phyloP scores from a whole-genome alignment of 2,329 filamentous ascomycete species.

The Phialophora verrucosa region DNA sequence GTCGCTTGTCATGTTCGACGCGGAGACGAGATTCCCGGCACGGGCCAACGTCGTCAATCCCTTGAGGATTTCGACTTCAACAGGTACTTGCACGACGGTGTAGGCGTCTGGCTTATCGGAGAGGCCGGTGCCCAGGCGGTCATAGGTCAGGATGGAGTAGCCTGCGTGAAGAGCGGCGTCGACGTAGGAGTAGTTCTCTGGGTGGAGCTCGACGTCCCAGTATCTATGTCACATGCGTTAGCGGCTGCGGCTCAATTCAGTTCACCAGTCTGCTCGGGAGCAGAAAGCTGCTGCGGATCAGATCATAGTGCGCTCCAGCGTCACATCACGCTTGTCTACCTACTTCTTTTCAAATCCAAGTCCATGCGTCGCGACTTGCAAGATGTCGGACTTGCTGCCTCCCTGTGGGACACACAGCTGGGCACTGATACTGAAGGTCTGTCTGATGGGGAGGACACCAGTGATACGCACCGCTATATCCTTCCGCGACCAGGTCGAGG shows the following conservation, averaged over 20 bases:
- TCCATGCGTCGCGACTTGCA: constrained; percentile 2
- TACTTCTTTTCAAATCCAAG: neutral
- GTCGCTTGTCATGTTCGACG: neutral
- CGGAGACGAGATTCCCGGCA: neutral
- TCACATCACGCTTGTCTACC: neutral
- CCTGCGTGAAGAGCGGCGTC: neutral
- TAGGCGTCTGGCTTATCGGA: neutral
- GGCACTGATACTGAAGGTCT: neutral
- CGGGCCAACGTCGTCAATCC: constrained; percentile 4
- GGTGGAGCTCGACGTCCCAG: neutral
- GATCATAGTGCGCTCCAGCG: too few relatives aligned
- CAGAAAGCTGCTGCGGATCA: too few relatives aligned
- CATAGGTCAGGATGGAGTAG: neutral
- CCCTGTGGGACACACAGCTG: neutral
- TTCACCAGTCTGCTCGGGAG: too few relatives aligned
- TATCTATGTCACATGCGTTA: neutral
- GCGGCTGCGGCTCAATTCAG: too few relatives aligned
- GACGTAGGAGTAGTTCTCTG: neutral
- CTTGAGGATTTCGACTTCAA: neutral
- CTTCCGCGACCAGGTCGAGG: neutral
- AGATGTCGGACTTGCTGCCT: constrained; percentile 3
- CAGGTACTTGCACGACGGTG: neutral
- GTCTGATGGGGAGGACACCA: neutral
- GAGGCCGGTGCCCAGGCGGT: neutral
- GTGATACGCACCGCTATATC: neutral